Percentiles rank a stretch among this genome's conserved stretches.
phyloP scores from a whole-genome alignment of 352 stramenopile species.

The Blastocystis sp. region DNA sequence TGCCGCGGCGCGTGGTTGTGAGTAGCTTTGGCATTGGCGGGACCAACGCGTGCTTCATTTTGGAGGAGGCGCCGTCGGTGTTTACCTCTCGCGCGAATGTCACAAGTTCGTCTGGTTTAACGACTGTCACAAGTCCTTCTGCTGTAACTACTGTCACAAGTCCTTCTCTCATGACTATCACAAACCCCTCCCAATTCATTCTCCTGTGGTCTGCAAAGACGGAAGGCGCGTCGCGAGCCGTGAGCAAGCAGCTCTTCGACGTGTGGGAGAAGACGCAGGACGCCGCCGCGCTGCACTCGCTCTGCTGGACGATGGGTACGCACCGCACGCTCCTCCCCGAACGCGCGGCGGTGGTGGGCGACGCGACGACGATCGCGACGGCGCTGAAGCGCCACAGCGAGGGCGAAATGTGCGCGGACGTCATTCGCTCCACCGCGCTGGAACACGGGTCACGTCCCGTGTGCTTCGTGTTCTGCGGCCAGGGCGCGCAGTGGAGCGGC shows the following conservation, averaged over 20 bases:
- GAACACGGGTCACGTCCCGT: constrained; percentile 8
- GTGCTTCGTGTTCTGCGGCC: constrained; percentile 65
- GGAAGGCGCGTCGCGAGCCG: background rate
- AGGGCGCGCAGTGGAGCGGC: constrained; percentile 62
- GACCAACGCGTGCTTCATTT: constrained; percentile 70
- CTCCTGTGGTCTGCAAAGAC: constrained; percentile 48
- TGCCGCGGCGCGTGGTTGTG: constrained; percentile 29
- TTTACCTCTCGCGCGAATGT: background rate
- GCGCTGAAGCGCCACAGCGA: background rate
- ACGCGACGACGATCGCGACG: constrained; percentile 1
- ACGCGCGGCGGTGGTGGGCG: constrained; percentile 15
- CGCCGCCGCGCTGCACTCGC: background rate
- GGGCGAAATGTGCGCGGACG: background rate
- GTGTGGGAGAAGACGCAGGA: background rate
- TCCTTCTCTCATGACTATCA: no score
- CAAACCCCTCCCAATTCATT: background rate
- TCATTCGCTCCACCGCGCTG: constrained; percentile 11
- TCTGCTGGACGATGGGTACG: constrained; percentile 31
- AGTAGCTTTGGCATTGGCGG: constrained; percentile 71
- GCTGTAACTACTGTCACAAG: no score
- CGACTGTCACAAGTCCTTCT: no score
- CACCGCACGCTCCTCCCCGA: constrained; percentile 49
- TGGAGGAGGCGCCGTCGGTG: constrained; percentile 24
- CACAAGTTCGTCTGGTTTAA: background rate
- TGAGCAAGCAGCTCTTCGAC: background rate